Evolutionary conservation across 2,329 filamentous ascomycete genomes (phyloP), one percentile per base, ranked within the genome.

Genomic region (Lachnellula occidentalis): DNA sequence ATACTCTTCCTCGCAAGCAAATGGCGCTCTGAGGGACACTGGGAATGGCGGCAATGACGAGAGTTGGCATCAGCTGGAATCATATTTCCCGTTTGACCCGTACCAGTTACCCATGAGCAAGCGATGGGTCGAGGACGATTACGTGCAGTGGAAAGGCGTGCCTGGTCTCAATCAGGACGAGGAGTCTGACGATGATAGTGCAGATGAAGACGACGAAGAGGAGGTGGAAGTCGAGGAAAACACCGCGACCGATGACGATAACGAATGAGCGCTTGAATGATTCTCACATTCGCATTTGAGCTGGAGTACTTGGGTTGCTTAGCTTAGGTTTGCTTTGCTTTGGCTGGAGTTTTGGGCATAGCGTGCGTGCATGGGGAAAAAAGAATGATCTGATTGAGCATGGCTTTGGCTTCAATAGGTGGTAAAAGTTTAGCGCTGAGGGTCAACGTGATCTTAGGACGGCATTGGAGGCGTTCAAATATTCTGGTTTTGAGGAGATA

Each of bases 51-150:
- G 73, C 14, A 80, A 85, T 51, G 87, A 88, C 55, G 90, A 96
- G 62, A 84, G 86, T 58, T 87, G 84, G 66, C 86, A 92, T 66
- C 87, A 96, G 70, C 79, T 99, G 1, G 92, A 97, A 63, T 88
- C 91, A 0, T 96, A 95, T 70, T 99, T 97, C 67, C 94, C 94
- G 0, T 99, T 99, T 66, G 94, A 99, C 68, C 95, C 95, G 2
- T 99, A 97, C 70, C 87, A 92, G 66, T 76, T 99, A 48, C 92
- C 92, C 0, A 77, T 84, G 62, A 96, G 92, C 70, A 90, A 88
- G 71, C 80, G 84, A 56, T 97, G 94, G 95, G 74, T 99, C 12
- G 87, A 91, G 58, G 79, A 82, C 19, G 87, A 95, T 67, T 96
- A 96, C 67, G 79, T 92, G 31, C 78, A 85, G 49, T 96, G 90